phyloP scores from a whole-genome alignment of 495 filamentous ascomycete species.

The Trichoderma virens region DNA sequence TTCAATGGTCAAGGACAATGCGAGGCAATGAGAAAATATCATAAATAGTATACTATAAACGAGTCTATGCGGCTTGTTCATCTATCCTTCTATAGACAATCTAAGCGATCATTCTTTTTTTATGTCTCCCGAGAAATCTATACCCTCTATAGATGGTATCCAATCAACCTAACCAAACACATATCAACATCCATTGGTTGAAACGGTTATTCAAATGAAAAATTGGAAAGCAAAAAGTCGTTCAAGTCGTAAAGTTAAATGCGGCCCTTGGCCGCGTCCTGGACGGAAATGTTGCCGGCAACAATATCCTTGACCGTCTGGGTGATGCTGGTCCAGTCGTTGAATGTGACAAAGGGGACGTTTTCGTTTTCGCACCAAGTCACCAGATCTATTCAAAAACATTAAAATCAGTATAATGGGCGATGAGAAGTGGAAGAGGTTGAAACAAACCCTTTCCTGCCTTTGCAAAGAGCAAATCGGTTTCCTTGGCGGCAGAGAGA shows the following conservation, averaged over 20 bases:
- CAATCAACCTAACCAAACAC: background rate
- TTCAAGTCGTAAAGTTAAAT: background rate
- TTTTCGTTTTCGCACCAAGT: slow-evolving; percentile 70
- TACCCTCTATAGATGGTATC: background rate
- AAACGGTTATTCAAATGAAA: background rate
- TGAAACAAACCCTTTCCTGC: slow-evolving; percentile 65
- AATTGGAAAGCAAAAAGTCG: background rate
- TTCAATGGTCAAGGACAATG: background rate
- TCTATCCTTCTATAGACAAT: background rate
- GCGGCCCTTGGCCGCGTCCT: slow-evolving; percentile 33
- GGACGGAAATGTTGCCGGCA: slow-evolving; percentile 44
- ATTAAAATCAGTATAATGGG: slow-evolving; percentile 1
- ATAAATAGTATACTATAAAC: background rate
- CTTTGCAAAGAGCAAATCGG: slow-evolving; percentile 87
- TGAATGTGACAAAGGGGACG: slow-evolving; percentile 74
- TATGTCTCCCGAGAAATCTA: background rate
- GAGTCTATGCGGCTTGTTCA: background rate
- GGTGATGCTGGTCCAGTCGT: slow-evolving; percentile 69
- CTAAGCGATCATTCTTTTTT: background rate
- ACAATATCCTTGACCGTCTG: slow-evolving; percentile 67
- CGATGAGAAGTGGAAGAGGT: background rate
- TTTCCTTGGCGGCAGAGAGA: slow-evolving; percentile 78
- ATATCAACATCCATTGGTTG: background rate
- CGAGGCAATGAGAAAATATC: background rate
- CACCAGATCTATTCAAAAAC: slow-evolving; percentile 55